These are phyloP conservation scores for Pythium dissotocum DNA, from an alignment of 352 stramenopile species.

Conservation along the genomic window DNA sequence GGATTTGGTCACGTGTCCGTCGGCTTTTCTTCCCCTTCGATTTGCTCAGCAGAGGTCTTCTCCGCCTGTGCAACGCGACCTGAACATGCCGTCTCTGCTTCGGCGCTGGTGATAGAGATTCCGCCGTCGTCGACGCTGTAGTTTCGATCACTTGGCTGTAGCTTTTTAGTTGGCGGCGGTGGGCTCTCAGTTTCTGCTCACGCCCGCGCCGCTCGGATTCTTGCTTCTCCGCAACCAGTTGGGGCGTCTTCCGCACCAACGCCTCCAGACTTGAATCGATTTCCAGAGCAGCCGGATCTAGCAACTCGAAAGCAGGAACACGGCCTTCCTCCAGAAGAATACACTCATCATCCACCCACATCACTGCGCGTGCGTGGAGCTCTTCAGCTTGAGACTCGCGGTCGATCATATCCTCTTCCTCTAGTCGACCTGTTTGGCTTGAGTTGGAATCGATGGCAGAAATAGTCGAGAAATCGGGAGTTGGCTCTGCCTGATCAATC, in stretches of 20 bases:
- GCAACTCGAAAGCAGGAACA: conserved; percentile 12
- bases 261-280: conserved; percentile 28
- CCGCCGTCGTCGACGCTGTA: not conserved
- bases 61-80: not conserved
- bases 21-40: no score
- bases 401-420: not conserved
- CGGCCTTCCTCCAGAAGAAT: conserved; percentile 52
- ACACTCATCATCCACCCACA: conserved; percentile 53
- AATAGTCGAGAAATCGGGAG: no score
- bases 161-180: not conserved
- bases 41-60: no score
- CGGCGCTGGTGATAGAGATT: no score
- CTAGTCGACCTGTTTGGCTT: not conserved
- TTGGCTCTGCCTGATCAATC: no score
- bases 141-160: not conserved
- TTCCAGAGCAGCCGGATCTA: conserved; percentile 24
- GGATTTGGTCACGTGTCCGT: no score
- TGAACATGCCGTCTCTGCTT: not conserved
- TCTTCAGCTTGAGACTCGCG: not conserved
- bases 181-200: not conserved
- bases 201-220: conserved; percentile 26
- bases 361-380: not conserved
- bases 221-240: conserved; percentile 33
- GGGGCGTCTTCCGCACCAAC: conserved; percentile 41
- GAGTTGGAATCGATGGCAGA: no score